Evolutionary conservation across 2,329 filamentous ascomycete genomes (phyloP), one percentile per base, ranked within the genome.

Genomic region (Rhytidhysteron rufulum): DNA sequence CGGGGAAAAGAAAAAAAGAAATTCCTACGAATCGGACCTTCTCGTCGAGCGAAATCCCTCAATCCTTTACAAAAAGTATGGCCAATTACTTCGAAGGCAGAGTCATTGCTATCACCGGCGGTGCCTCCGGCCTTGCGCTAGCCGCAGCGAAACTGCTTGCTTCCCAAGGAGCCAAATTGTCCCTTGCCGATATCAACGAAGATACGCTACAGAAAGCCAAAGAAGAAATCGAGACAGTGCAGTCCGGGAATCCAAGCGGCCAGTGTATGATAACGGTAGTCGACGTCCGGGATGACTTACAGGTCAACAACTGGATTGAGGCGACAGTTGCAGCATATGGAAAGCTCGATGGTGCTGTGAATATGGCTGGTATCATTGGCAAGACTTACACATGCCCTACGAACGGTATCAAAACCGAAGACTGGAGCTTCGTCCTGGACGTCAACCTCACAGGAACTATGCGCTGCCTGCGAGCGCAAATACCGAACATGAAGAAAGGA

Each of bases 41-140:
- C 24, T 27, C 13, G 24, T 13, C 24, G 13, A 8, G 24, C 7
- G 24, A 7, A 7, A 8, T 27, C 13, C 24, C 13, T 27, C 24
- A 13, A 27, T 8, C 24, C 24, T 13, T 8, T 8, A 8, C 24
- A 27, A 27, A 16, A 13, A 33, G 11, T 17, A 33, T 33, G 31
- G n/a, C 31, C 5, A 33, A 33, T n/a, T 11, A 33, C 9, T 16
- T 33, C 4, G n/a, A 9, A n/a, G 31, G 17, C n/a, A 33, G 18
- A 18, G 32, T 18, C 16, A 29, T 24, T 22, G 21, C 4, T 10
- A 22, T 36, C 19, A 36, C 36, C 31, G 36, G 22, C 11, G 36
- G n/a, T 13, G 8, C 21, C n/a, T 1, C 39, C 70, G 71, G 71
- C 49, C 73, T 74, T 41, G 72, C 71, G 17, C 58, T 64, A 40